phyloP scores from a whole-genome alignment of 805 yeast species.

The Nakazawaea siamensis region DNA sequence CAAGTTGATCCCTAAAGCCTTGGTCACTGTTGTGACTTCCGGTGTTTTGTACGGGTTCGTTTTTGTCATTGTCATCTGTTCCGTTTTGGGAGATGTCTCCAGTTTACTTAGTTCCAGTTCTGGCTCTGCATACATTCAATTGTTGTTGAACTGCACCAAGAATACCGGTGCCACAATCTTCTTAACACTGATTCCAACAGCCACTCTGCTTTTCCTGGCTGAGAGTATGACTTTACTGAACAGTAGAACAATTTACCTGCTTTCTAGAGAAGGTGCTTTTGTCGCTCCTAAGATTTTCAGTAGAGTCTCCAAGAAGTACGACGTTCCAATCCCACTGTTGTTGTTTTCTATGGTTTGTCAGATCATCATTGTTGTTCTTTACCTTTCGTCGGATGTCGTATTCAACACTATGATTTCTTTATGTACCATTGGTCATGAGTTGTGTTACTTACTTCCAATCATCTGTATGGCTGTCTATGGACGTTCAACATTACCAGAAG shows the following conservation, averaged over 20 bases:
- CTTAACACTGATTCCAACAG: conserved; percentile 16
- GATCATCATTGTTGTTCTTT: conserved; percentile 20
- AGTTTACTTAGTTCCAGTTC: conserved; percentile 14
- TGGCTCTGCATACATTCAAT: conserved; percentile 19
- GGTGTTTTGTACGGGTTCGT: conserved; percentile 23
- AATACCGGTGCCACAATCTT: conserved; percentile 21
- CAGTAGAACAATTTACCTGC: conserved; percentile 24
- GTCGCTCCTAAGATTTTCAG: conserved; percentile 23
- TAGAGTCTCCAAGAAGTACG: conserved; percentile 16
- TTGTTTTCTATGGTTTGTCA: conserved; percentile 18
- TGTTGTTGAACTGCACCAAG: conserved; percentile 17
- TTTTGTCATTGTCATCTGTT: conserved; percentile 24
- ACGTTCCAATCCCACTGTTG: conserved; percentile 22
- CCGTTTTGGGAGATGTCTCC: conserved; percentile 16
- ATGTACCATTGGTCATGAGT: conserved; percentile 22
- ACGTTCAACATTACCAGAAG: conserved; percentile 14
- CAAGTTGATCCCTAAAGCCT: conserved; percentile 25
- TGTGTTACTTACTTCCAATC: conserved; percentile 25
- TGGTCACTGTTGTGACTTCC: conserved; percentile 20
- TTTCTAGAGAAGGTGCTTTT: conserved; percentile 26
- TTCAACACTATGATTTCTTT: conserved; percentile 25
- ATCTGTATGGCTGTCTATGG: conserved; percentile 17
- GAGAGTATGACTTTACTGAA: conserved; percentile 24
- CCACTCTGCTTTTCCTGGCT: conserved; percentile 17
- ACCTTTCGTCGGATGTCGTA: conserved; percentile 22